Evolutionary conservation across 2,329 filamentous ascomycete genomes (phyloP).

Genomic region (Rachicladosporium sp.): DNA sequence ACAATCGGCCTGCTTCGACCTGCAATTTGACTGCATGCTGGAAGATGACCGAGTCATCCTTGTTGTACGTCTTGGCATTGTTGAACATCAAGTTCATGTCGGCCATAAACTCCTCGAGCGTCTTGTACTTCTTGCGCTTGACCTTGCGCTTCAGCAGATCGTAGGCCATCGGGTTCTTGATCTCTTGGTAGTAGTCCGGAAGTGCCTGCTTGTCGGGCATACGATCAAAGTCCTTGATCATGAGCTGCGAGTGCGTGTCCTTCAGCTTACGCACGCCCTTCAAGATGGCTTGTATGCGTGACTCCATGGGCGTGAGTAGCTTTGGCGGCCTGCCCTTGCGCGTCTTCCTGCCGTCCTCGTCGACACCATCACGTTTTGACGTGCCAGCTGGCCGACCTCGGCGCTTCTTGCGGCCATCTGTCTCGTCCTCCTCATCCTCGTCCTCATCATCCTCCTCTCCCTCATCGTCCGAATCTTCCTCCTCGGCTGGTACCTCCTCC

Average conservation of each 20-base stretch:
- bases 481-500: conserved; percentile 47
- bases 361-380: conserved; percentile 22
- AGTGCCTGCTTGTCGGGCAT: conserved; percentile 74
- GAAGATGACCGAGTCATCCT: conserved; percentile 75
- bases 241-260: conserved; percentile 57
- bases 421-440: conserved; percentile 47
- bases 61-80: conserved; percentile 85
- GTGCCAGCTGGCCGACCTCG: conserved; percentile 13
- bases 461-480: conserved; percentile 59
- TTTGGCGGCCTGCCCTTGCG: conserved; percentile 69
- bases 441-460: conserved; percentile 66
- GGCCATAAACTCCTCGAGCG: conserved; percentile 70
- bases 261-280: conserved; percentile 79
- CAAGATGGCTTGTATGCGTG: conserved; percentile 74
- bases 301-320: conserved; percentile 85
- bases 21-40: conserved; percentile 64
- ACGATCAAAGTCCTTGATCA: conserved; percentile 76
- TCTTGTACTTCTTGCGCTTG: conserved; percentile 89
- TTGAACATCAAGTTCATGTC: conserved; percentile 93
- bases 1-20: conserved; percentile 59
- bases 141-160: conserved; percentile 80
- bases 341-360: conserved; percentile 44
- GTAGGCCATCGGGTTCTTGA: conserved; percentile 77
- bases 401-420: conserved; percentile 38
- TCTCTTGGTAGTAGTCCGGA: conserved; percentile 81